phyloP scores from a whole-genome alignment of 2,329 filamentous ascomycete genomes.

The Fusarium incarnatum region DNA sequence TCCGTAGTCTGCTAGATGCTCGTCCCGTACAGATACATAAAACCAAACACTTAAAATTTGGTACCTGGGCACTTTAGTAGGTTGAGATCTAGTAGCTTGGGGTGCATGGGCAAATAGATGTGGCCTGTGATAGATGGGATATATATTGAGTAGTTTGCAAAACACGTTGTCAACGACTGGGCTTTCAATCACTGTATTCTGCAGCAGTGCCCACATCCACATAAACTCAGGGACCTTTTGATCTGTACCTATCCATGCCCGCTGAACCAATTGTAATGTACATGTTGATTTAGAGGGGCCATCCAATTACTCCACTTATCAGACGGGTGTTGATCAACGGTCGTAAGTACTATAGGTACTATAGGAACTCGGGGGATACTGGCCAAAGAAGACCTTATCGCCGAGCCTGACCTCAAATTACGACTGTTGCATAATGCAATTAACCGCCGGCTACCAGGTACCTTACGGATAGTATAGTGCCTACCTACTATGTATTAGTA shows the following conservation, averaged over 20 bases:
- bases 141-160: background rate
- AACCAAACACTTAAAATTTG: background rate
- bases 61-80: background rate
- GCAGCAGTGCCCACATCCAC: background rate
- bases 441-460: background rate
- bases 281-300: background rate
- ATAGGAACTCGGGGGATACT: background rate
- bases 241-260: background rate
- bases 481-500: background rate
- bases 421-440: background rate
- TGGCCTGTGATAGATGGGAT: background rate
- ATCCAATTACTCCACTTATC: background rate
- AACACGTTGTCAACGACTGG: background rate
- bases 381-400: background rate
- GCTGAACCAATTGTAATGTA: background rate
- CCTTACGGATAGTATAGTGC: background rate
- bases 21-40: background rate
- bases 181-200: background rate
- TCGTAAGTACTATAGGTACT: background rate
- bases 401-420: slow-evolving; percentile 1
- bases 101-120: background rate
- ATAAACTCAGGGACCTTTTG: background rate
- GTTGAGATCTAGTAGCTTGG: background rate
- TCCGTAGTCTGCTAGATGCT: background rate
- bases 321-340: background rate